These are phyloP conservation scores for Anisogramma anomala DNA, from an alignment of 2,329 filamentous ascomycete species.

Conservation along the genomic window DNA sequence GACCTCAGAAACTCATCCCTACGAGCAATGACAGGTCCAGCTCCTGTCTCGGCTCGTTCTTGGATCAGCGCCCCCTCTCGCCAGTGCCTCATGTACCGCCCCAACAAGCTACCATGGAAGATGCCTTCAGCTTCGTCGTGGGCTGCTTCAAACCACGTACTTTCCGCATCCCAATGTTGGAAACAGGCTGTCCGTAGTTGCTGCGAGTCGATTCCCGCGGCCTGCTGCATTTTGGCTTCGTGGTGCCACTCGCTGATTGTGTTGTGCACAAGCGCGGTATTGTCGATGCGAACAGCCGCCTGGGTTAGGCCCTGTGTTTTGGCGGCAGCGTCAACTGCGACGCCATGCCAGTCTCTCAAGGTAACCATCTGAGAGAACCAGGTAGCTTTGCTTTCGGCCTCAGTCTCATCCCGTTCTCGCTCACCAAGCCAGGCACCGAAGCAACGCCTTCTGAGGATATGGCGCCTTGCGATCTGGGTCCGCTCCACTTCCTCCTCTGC, in stretches of 20 bases:
- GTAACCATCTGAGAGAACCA: slow-evolving; percentile 21
- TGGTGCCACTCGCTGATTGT: slow-evolving; percentile 23
- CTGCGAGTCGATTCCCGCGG: slow-evolving; percentile 16
- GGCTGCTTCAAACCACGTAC: slow-evolving; percentile 8
- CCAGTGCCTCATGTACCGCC: slow-evolving; percentile 11
- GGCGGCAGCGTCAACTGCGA: slow-evolving; percentile 14
- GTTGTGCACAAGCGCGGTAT: slow-evolving; percentile 20
- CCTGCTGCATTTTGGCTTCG: slow-evolving; percentile 18
- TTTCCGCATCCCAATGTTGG: slow-evolving; percentile 16
- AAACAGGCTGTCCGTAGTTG: slow-evolving; percentile 13
- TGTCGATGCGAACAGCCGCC: slow-evolving; percentile 21
- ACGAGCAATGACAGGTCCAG: slow-evolving; percentile 12
- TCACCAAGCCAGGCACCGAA: slow-evolving; percentile 61
- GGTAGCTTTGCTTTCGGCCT: slow-evolving; percentile 43
- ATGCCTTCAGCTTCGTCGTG: slow-evolving; percentile 10
- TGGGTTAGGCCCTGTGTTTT: slow-evolving; percentile 15
- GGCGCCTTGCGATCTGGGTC: slow-evolving; percentile 56
- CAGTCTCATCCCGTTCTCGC: slow-evolving; percentile 30
- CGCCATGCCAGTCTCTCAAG: slow-evolving; percentile 21
- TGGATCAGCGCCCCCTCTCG: slow-evolving; percentile 8
- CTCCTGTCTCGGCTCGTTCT: slow-evolving; percentile 11
- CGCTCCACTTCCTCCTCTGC: slow-evolving; percentile 53
- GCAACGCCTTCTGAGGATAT: slow-evolving; percentile 57
- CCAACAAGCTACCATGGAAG: slow-evolving; percentile 10
- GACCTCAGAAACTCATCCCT: slow-evolving; percentile 13